Evolutionary conservation across 2,329 filamentous ascomycete species (phyloP), one percentile per base, ranked within the genome.

Genomic region (Fusarium agapanthi): DNA sequence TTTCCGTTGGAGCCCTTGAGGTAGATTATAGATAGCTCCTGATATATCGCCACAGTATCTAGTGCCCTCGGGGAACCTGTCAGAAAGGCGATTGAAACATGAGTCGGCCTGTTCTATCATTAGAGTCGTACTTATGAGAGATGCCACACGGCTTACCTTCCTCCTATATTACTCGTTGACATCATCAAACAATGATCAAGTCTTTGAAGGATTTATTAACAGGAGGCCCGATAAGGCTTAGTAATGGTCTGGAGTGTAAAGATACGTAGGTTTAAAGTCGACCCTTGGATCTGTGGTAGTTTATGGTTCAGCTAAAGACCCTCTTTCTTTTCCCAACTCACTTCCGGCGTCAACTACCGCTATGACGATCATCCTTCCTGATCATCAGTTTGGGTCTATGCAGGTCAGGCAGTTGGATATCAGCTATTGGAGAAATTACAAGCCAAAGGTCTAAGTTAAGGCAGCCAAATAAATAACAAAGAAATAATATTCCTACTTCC

Each of bases 1-100:
- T 83, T 77, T 7, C 81, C 80, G 15, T 78, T 74, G 2, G 76
- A 77, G 13, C 84, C 84, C 53, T 84, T 83, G 6, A 88, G 77
- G 73, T 84, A 88, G n/a, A n/a, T n/a, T n/a, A n/a, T n/a, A n/a
- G 32, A 68, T 37, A 26, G 38, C 53, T 11, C 53, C 53, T 12
- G 38, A 16, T 2, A 56, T 26, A 22, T 56, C 53, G 32, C 38
- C 53, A 5, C 38, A 56, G 28, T 56, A 56, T 26, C 9, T 26
- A 7, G 53, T 28, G 1, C 53, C 53, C 22, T 24, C 53, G 0
- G 53, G n/a, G 3, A 56, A 56, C 5, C 2, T 56, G 8, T 32
- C 30, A 4, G 53, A 44, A 16, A 56, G 38, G 2, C 28, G 28
- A 9, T 44, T 56, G n/a, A 28, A 34, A 1, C 53, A 56, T 1